A percentile compares a stretch with the other conserved stretches of the same genome.
phyloP scores from a whole-genome alignment of 345 rosid species.

The Rhizophora mangle region DNA sequence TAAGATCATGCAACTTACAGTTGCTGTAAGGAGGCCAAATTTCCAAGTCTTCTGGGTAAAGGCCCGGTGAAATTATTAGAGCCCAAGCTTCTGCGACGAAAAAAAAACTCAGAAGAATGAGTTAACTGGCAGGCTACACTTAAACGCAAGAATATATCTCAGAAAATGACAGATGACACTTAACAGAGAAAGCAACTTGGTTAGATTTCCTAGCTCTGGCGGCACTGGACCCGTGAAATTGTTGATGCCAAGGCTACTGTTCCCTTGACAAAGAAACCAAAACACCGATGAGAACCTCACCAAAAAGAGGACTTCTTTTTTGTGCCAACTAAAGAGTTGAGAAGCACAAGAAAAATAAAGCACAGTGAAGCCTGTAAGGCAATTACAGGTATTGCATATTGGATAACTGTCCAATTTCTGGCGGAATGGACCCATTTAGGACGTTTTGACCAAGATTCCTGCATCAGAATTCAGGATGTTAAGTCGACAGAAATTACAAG shows the following conservation, averaged over 20 bases:
- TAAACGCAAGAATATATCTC: neutral
- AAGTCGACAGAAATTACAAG: slow-evolving; percentile 3
- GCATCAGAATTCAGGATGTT: slow-evolving; percentile 14
- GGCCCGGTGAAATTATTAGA: slow-evolving; percentile 51
- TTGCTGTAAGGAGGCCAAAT: slow-evolving; percentile 42
- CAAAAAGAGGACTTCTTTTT: neutral
- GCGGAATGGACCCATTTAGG: slow-evolving; percentile 44
- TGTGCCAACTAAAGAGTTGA: neutral
- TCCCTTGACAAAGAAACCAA: slow-evolving; percentile 18
- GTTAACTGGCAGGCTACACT: neutral
- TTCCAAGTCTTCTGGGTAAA: slow-evolving; percentile 47
- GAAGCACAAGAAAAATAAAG: neutral
- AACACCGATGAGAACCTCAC: slow-evolving; percentile 11
- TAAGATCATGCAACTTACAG: slow-evolving; percentile 36
- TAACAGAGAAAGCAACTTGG: slow-evolving; percentile 50
- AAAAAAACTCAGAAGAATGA: neutral
- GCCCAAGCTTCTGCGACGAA: slow-evolving; percentile 47
- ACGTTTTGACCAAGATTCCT: slow-evolving; percentile 58
- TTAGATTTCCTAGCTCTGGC: slow-evolving; percentile 50
- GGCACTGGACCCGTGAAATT: slow-evolving; percentile 50
- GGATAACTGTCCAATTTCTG: slow-evolving; percentile 42
- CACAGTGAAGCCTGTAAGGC: neutral
- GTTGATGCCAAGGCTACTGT: slow-evolving; percentile 64
- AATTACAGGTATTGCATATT: slow-evolving; percentile 57
- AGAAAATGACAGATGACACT: slow-evolving; percentile 21